Conservation (phyloP, 1,284 basidiomycete species). For the Cryptococcus sp. region DNA sequence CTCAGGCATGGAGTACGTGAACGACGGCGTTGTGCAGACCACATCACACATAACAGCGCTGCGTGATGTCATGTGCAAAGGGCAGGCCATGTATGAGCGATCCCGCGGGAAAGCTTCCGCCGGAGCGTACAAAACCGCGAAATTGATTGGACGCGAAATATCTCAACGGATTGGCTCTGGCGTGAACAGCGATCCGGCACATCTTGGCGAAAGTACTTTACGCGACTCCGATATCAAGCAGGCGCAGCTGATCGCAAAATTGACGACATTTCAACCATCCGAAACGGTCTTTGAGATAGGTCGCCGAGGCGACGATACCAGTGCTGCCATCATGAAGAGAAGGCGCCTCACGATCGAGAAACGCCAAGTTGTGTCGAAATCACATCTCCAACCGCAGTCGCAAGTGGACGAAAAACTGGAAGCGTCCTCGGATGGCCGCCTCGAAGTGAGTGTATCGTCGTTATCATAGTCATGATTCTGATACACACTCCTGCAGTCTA, state of each 20-base stretch:
- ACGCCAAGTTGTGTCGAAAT: no score
- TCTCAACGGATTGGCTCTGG: slow-evolving; percentile 60
- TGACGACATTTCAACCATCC: slow-evolving; percentile 78
- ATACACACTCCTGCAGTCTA: slow-evolving; percentile 4
- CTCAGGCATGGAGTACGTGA: slow-evolving; percentile 80
- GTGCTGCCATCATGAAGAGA: slow-evolving; percentile 81
- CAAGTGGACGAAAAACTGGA: no score
- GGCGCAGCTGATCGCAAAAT: slow-evolving; percentile 63
- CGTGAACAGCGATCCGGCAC: slow-evolving; percentile 31
- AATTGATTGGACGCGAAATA: slow-evolving; percentile 63
- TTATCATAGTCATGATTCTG: no score
- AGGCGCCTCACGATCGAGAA: slow-evolving; percentile 56
- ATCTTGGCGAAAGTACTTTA: no score
- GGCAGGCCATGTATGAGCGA: slow-evolving; percentile 91
- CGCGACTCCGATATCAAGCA: no score
- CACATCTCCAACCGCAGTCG: no score
- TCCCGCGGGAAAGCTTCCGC: slow-evolving; percentile 86
- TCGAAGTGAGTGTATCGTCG: no score
- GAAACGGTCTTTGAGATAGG: slow-evolving; percentile 95
- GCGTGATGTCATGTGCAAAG: slow-evolving; percentile 83
- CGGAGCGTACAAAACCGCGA: slow-evolving; percentile 83
- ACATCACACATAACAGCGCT: slow-evolving; percentile 72
- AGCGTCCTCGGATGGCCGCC: no score
- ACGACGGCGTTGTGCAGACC: slow-evolving; percentile 63
- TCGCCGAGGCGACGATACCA: slow-evolving; percentile 67